Evolutionary conservation across 306 rosid species (phyloP).

Genomic region (Vigna radiata): DNA sequence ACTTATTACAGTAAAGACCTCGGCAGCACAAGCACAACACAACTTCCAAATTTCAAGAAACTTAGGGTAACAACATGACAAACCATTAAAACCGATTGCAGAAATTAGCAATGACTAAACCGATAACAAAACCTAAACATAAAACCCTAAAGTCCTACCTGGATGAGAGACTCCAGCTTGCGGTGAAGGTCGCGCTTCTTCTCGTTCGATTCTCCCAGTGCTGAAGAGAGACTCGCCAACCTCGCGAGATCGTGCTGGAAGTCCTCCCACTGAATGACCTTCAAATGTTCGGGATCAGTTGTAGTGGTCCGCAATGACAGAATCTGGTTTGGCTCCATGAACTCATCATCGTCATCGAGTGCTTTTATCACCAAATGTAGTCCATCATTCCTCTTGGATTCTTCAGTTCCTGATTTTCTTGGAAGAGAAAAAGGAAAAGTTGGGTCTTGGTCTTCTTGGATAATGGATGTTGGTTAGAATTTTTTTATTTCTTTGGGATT

Average conservation of each 20-base stretch:
- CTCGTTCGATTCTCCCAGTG: constrained; percentile 64
- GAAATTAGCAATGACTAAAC: not conserved
- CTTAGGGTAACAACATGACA: too few relatives aligned
- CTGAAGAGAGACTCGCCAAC: constrained; percentile 84
- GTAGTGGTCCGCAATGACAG: constrained; percentile 39
- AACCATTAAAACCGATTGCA: too few relatives aligned
- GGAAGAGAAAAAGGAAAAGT: not conserved
- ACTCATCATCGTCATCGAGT: constrained; percentile 80
- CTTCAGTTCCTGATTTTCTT: constrained; percentile 41
- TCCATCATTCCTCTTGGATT: too few relatives aligned
- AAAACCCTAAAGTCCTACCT: constrained; percentile 71
- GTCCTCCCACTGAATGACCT: constrained; percentile 84
- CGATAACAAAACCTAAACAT: not conserved
- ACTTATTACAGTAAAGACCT: not conserved
- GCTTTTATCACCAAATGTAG: too few relatives aligned
- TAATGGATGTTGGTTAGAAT: not conserved
- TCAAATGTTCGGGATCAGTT: constrained; percentile 59
- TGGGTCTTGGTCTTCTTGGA: not conserved
- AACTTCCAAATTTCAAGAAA: not conserved
- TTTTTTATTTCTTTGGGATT: not conserved
- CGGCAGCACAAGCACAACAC: not conserved
- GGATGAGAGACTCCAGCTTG: constrained; percentile 65
- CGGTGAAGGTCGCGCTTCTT: constrained; percentile 66
- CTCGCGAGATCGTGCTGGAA: constrained; percentile 84
- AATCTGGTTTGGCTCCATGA: constrained; percentile 63